Percentiles rank a stretch among this genome's conserved stretches.
Conservation (phyloP, 1,284 basidiomycete genomes). For the Tausonia pullulans region DNA sequence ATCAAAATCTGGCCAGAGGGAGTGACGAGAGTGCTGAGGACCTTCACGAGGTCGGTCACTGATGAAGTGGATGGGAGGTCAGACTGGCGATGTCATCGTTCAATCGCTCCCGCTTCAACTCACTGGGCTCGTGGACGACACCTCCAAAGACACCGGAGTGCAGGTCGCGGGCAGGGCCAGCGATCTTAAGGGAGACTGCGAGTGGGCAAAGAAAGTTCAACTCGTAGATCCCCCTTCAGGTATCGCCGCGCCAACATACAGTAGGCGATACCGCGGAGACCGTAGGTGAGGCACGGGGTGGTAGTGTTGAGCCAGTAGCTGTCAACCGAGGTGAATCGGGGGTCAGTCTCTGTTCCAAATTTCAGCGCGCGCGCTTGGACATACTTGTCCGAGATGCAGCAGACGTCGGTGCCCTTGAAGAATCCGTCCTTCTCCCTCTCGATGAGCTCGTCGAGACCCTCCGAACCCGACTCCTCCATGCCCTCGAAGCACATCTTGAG, state of each 20-base stretch:
- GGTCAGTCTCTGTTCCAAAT: background rate
- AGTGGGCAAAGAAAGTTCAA: no score
- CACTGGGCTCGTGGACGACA: conserved; percentile 62
- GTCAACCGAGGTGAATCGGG: conserved; percentile 21
- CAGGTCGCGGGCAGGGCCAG: conserved; percentile 77
- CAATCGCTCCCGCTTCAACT: background rate
- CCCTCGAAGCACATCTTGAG: conserved; percentile 92
- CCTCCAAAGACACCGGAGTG: conserved; percentile 87
- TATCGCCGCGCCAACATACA: conserved; percentile 43
- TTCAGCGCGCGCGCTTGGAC: conserved; percentile 11
- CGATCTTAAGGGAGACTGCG: conserved; percentile 45
- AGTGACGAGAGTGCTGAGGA: conserved; percentile 70
- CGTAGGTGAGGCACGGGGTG: conserved; percentile 39
- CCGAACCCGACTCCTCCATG: conserved; percentile 95
- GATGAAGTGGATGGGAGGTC: background rate
- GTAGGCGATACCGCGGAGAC: conserved; percentile 73
- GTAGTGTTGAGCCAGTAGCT: conserved; percentile 41
- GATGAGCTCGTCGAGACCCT: conserved; percentile 87
- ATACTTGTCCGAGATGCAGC: conserved; percentile 60
- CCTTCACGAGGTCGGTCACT: conserved; percentile 60
- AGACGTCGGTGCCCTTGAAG: conserved; percentile 85
- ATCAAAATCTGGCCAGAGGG: conserved; percentile 74
- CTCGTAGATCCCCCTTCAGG: no score
- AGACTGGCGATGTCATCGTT: no score
- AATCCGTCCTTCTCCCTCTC: conserved; percentile 65